These are phyloP conservation scores for Gossypium bickii DNA, from an alignment of 345 rosid genomes.

Conservation along the genomic window DNA sequence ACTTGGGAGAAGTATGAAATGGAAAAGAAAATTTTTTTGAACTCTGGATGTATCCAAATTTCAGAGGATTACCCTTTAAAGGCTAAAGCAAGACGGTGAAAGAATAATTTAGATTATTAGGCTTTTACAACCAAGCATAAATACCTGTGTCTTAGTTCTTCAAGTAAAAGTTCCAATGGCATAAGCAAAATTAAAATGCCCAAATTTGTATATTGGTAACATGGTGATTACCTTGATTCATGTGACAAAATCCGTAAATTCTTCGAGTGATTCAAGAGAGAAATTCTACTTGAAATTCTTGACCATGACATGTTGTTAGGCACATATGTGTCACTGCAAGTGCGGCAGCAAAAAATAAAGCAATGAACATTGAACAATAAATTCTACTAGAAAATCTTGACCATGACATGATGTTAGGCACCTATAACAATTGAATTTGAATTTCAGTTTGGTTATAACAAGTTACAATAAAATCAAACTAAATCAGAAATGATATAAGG, in stretches of 20 bases:
- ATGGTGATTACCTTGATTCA: slow-evolving; percentile 23
- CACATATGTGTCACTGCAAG: neutral
- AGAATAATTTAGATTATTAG: neutral
- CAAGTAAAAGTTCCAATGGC: neutral
- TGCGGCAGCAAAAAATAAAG: neutral
- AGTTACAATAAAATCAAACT: neutral
- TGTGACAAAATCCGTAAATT: slow-evolving; percentile 7
- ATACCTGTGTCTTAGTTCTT: neutral
- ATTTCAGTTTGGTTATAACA: neutral
- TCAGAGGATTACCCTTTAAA: neutral
- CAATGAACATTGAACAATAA: neutral
- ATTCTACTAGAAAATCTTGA: too few species aligned
- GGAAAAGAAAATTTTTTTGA: neutral
- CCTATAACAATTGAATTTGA: neutral
- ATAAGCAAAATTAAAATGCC: neutral
- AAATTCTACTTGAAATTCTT: slow-evolving; percentile 21
- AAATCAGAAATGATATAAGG: neutral
- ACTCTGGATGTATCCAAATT: neutral
- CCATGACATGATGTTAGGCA: too few species aligned
- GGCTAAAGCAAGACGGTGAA: neutral
- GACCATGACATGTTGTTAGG: slow-evolving; percentile 26
- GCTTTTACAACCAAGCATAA: slow-evolving; percentile 5
- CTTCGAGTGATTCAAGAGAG: neutral
- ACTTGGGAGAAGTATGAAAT: neutral
- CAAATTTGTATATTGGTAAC: neutral